A percentile compares a stretch with the other conserved stretches of the same genome.
Conservation (phyloP, 1,139 yeast genomes). For the Blastobotrys persicus region DNA sequence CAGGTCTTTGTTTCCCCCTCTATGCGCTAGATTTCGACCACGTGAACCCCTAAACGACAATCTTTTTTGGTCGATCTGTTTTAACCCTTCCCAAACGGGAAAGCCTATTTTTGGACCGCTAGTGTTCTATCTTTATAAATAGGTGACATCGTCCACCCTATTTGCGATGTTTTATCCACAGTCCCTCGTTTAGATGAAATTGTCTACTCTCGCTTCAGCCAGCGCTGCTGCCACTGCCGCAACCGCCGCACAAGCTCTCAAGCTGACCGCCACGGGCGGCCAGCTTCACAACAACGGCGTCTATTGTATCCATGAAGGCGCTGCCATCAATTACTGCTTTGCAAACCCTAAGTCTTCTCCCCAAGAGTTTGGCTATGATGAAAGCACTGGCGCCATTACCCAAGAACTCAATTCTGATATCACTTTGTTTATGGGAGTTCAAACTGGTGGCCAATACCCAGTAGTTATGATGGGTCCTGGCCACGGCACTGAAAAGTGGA, state of each 20-base stretch:
- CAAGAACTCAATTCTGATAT: neutral
- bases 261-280: conserved; percentile 1
- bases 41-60: too few species aligned
- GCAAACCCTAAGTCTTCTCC: neutral
- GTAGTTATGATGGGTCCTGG: conserved; percentile 2
- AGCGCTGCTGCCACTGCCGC: conserved; percentile 1
- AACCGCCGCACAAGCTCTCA: conserved; percentile 3
- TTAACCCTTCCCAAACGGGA: neutral
- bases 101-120: neutral
- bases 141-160: too few species aligned
- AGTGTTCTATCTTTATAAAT: too few species aligned
- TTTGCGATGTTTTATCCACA: neutral
- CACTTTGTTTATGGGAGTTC: neutral
- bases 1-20: too few species aligned
- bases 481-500: neutral
- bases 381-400: neutral
- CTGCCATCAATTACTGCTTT: conserved; percentile 5
- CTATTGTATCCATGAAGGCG: conserved; percentile 5
- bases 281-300: neutral
- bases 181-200: conserved; percentile 5
- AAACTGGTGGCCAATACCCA: neutral
- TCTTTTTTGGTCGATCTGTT: neutral
- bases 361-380: conserved; percentile 1
- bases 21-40: too few species aligned
- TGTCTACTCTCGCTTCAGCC: conserved; percentile 1